Conservation (phyloP, 768 basidiomycete species). For the Lactifluus subvellereus region DNA sequence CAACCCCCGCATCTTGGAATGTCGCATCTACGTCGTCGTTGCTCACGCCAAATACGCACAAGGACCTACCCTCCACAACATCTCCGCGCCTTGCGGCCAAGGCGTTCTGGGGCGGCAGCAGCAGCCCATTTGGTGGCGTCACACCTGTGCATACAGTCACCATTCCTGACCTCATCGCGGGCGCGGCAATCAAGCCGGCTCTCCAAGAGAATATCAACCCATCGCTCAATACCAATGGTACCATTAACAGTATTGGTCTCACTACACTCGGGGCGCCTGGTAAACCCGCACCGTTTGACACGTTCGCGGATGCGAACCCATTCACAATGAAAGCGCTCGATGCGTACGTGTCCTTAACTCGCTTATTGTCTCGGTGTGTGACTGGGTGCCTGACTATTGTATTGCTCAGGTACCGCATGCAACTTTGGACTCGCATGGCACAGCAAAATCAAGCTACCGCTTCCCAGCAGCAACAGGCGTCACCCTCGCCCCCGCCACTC, state of each 20-base stretch:
- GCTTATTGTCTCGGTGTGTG: background rate
- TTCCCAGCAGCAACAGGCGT: slow-evolving; percentile 35
- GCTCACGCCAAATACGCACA: slow-evolving; percentile 66
- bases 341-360: slow-evolving; percentile 43
- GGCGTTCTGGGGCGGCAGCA: slow-evolving; percentile 80
- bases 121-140: slow-evolving; percentile 50
- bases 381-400: slow-evolving; percentile 13
- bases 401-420: slow-evolving; percentile 65
- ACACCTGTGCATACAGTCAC: slow-evolving; percentile 83
- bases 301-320: slow-evolving; percentile 72
- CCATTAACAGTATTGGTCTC: slow-evolving; percentile 31
- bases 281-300: slow-evolving; percentile 53
- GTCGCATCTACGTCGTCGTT: slow-evolving; percentile 28
- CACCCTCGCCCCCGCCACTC: slow-evolving; percentile 24
- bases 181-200: slow-evolving; percentile 26
- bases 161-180: slow-evolving; percentile 52
- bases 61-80: slow-evolving; percentile 53
- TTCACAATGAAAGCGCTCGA: slow-evolving; percentile 88
- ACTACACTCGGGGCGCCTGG: slow-evolving; percentile 31
- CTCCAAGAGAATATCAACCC: slow-evolving; percentile 82
- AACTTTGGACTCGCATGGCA: slow-evolving; percentile 88
- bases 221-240: slow-evolving; percentile 43
- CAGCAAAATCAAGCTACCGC: slow-evolving; percentile 52
- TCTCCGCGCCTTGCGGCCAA: slow-evolving; percentile 50
- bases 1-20: slow-evolving; percentile 22